Evolutionary conservation across 2,329 filamentous ascomycete species (phyloP), one percentile per base, ranked within the genome.

Genomic region (Fusarium sulawesiense): DNA sequence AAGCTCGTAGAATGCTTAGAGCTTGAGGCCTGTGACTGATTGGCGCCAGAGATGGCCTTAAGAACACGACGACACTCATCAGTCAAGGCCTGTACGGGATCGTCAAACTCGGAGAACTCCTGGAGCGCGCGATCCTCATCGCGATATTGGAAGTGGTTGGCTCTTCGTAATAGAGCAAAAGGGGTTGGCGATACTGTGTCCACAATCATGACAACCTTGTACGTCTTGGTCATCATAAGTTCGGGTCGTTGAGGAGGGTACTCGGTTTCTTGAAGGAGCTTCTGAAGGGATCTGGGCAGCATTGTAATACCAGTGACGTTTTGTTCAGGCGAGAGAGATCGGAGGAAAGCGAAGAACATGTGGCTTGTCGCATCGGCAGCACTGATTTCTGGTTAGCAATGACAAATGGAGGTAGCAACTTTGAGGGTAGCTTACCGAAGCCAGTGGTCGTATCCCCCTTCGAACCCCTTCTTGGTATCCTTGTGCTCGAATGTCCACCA

Each of bases 401-500:
- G 37, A 20, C 16, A 42, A 42, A 67, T 40, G 71, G 55, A 44
- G 18, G 32, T 18, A 53, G 46, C 25, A 34, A 27, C 10, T 45
- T 37, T 61, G 34, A 49, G 18, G 34, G 12, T 13, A 32, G 63
- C 88, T 80, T 83, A 94, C 92, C 84, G 90, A 73, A 91, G 85
- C 94, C 96, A 99, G 46, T 89, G 89, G 77, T 92, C 93, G 81
- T 99, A 99, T 57, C 95, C 94, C 42, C 93, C 93, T 73, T 98
- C 96, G 74, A 99, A 99, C 18, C 96, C 96, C 78, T 92, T 95
- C 44, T 92, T 92, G 9, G 90, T 90, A 78, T 98, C 94, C 48
- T 86, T 88, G 72, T 97, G 93, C 76, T 98, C 95, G 78, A 99
- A 99, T 2, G 95, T 94, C 96, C 96, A 99, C 96, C 96, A 99